Evolutionary conservation across 2,329 filamentous ascomycete species (phyloP).

Genomic region (Neofusicoccum laricinum): DNA sequence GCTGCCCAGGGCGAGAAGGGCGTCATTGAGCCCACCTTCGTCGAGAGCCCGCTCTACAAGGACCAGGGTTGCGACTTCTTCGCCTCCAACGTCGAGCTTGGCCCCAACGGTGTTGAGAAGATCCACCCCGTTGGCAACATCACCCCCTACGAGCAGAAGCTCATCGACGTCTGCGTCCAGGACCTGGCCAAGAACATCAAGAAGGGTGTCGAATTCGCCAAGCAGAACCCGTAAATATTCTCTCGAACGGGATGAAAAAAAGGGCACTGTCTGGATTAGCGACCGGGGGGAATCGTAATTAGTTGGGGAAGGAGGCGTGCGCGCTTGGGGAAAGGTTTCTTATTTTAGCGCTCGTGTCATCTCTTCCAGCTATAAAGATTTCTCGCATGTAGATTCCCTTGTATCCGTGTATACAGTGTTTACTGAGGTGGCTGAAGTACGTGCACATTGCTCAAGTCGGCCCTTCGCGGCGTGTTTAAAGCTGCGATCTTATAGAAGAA

Average conservation of each 20-base stretch:
- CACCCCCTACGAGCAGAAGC: constrained; percentile 81
- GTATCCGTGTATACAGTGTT: constrained; percentile 7
- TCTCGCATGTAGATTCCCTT: constrained; percentile 15
- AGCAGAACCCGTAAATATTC: constrained; percentile 49
- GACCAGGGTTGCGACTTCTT: constrained; percentile 98
- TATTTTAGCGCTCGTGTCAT: constrained; percentile 5
- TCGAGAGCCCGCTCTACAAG: constrained; percentile 97
- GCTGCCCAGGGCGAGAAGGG: constrained; percentile 91
- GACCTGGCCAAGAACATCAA: constrained; percentile 92
- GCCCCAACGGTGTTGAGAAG: constrained; percentile 93
- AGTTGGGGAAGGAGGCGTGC: neutral
- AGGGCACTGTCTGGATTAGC: neutral
- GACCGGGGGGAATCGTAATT: constrained; percentile 1
- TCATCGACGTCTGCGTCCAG: constrained; percentile 78
- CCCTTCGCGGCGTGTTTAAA: too few relatives aligned
- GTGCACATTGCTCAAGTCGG: neutral
- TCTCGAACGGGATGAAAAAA: neutral
- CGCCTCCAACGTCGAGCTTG: constrained; percentile 90
- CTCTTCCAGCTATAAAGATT: neutral
- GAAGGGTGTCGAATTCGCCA: constrained; percentile 75
- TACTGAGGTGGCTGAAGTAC: neutral
- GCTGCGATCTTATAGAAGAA: too few relatives aligned
- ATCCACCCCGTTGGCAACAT: constrained; percentile 84
- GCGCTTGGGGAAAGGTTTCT: constrained; percentile 1
- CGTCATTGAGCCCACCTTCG: constrained; percentile 92